Evolutionary conservation across 176 grass and related monocot genomes (phyloP).

Genomic region (Hsuehochloa calcarea): DNA sequence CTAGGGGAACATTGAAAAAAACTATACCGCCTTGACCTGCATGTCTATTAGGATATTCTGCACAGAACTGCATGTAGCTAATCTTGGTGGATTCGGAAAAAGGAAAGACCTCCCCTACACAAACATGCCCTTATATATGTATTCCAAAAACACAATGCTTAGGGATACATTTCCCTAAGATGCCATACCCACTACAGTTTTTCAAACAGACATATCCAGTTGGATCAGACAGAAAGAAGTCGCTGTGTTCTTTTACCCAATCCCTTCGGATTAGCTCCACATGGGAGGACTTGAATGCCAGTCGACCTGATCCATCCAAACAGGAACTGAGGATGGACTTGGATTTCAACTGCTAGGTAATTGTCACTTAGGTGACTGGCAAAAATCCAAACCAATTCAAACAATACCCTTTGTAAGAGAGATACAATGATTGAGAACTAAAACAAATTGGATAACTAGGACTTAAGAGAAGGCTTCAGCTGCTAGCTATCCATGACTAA

Average conservation of each 20-base stretch:
- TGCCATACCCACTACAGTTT: background rate
- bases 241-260: background rate
- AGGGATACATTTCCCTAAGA: background rate
- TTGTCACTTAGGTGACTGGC: background rate
- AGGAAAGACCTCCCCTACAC: too few relatives aligned
- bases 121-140: background rate
- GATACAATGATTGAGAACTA: background rate
- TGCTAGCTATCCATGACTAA: constrained; percentile 2
- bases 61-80: background rate
- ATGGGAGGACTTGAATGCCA: background rate
- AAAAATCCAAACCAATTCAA: background rate
- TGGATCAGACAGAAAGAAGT: background rate
- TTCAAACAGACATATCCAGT: background rate
- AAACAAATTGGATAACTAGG: background rate
- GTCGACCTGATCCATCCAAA: background rate
- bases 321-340: background rate
- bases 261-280: background rate
- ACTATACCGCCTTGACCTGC: background rate
- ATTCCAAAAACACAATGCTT: constrained; percentile 2
- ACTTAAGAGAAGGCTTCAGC: background rate
- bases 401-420: background rate
- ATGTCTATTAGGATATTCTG: background rate
- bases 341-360: background rate
- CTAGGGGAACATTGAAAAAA: too few relatives aligned
- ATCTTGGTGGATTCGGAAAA: background rate